phyloP scores from a whole-genome alignment of 345 rosid species.

The Pistacia vera region DNA sequence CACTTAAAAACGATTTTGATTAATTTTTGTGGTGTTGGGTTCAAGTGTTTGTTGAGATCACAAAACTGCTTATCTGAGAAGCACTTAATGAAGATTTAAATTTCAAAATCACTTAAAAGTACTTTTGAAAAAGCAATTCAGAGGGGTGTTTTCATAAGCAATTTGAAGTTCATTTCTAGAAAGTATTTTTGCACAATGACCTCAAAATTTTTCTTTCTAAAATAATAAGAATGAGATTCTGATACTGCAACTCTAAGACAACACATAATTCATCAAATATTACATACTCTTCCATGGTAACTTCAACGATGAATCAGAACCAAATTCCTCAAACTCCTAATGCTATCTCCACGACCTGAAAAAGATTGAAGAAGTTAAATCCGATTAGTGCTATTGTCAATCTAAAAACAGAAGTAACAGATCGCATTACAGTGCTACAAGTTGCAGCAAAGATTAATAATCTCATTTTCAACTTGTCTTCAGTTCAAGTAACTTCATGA shows the following conservation, averaged over 20 bases:
- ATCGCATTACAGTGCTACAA: not conserved
- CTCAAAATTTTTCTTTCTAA: not conserved
- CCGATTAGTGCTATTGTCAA: not conserved
- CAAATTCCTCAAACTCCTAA: not conserved
- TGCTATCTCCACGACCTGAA: conserved; percentile 15
- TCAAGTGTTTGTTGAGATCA: not conserved
- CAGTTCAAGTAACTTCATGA: not conserved
- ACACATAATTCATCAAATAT: not conserved
- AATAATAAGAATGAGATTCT: not conserved
- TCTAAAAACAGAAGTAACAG: not conserved
- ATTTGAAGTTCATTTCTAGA: not conserved
- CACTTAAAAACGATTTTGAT: not conserved
- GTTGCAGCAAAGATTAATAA: not conserved
- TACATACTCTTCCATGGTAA: conserved; percentile 40
- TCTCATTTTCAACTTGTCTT: not conserved
- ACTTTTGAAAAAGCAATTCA: not conserved
- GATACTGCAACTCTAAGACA: not conserved
- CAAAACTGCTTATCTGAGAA: not conserved
- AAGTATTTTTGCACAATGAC: not conserved
- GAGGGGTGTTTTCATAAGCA: not conserved
- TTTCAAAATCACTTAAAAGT: not conserved
- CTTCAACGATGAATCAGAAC: conserved; percentile 14
- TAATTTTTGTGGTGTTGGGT: not conserved
- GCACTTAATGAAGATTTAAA: not conserved
- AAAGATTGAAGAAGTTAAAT: not conserved